Base-by-base conservation (phyloP, 306 rosid genomes). In the Pyrus pyrifolia region DNA sequence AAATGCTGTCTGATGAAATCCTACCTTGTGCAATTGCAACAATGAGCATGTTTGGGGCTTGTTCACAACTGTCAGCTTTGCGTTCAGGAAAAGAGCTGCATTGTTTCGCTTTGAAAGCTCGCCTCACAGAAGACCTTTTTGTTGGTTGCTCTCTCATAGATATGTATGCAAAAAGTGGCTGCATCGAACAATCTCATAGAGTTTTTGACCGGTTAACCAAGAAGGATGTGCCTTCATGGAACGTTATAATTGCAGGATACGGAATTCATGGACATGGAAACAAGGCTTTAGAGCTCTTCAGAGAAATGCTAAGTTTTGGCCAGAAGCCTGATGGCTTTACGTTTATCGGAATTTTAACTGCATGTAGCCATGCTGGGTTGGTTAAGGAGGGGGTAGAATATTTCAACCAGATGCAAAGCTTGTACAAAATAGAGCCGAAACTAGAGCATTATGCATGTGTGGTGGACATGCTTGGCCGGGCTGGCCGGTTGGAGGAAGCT, bases 101-200 rank as follows among this genome's bases (percentile, higher is more conserved):
- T 83, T 84, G 90, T 78, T 93, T 84, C 76, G 81, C 86, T 67
- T 71, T 87, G 44, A 93, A 87, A 77, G 81, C 85, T 70, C 55
- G 70, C 71, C 84, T 91, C 5, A 77, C 70, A 1, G 83, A 80
- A 49, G 90, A 91, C 67, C 19, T 45, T 63, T 91, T 87, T 77
- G 85, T 89, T 83, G 84, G 76, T 62, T 93, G 97, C 84, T 90
- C 98, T 46, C 76, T 89, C 71, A 76, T 91, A 69, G 93, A 91
- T 80, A 88, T 93, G 98, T 93, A 93, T 81, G 93, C 96, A 51
- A 93, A 93, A 87, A 75, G 88, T 72, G 96, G 98, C 70, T 87
- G 92, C 87, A 83, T 86, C 66, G 87, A 86, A 78, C 91, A 79
- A 79, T 83, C 96, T 72, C 86, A 76, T 57, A 70, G 60, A 73